Conservation (phyloP, 2,329 filamentous ascomycete genomes). For the Botrytis cinerea region DNA sequence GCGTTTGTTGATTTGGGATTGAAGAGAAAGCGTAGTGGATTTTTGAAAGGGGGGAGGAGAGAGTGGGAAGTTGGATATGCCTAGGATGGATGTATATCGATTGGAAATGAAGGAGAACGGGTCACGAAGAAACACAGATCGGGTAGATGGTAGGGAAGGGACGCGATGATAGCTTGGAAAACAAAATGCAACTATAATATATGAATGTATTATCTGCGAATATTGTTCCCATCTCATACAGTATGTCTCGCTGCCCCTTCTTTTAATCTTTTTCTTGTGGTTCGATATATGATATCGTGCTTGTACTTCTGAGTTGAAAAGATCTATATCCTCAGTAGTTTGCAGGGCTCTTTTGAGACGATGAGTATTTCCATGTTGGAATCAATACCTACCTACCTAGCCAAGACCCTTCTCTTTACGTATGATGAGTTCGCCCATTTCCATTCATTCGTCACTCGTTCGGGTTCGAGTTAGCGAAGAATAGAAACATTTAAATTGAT, state of each 20-base stretch:
- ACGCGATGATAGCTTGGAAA: background rate
- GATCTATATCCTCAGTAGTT: background rate
- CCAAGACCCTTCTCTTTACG: background rate
- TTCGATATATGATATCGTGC: background rate
- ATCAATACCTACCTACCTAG: background rate
- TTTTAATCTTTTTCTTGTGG: background rate
- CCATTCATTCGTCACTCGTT: background rate
- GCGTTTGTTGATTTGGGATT: background rate
- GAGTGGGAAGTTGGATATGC: background rate
- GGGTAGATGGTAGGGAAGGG: background rate
- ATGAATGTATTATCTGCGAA: background rate
- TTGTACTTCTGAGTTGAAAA: background rate
- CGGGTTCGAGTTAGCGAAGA: no score
- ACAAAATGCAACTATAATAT: background rate
- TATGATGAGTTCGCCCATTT: background rate
- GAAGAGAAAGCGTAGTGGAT: background rate
- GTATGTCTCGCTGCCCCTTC: background rate
- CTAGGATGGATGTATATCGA: background rate
- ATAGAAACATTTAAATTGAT: accelerated
- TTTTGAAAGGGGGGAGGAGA: background rate
- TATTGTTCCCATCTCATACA: background rate
- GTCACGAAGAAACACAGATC: background rate
- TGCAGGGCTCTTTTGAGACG: background rate
- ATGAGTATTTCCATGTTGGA: background rate
- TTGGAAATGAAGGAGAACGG: background rate